Percentiles rank a stretch among this genome's conserved stretches.
These are phyloP conservation scores for Trichophyton verrucosum DNA, from an alignment of 2,329 filamentous ascomycete species.

Conservation along the genomic window DNA sequence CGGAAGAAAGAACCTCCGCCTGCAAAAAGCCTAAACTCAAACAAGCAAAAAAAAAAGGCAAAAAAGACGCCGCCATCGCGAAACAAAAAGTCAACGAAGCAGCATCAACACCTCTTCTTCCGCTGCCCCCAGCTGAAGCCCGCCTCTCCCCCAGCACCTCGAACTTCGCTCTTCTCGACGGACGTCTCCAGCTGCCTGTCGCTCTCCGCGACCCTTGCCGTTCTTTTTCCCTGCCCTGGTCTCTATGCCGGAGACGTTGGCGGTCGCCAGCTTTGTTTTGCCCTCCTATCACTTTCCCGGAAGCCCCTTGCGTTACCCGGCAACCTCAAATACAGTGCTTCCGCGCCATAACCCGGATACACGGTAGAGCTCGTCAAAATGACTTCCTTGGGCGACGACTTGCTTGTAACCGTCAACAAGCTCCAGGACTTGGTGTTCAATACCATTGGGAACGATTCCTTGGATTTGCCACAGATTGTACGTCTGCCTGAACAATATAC, in stretches of 20 bases:
- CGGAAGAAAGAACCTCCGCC: neutral
- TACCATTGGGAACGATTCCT: conserved; percentile 96
- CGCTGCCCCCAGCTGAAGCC: neutral
- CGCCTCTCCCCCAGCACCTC: neutral
- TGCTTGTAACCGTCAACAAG: conserved; percentile 93
- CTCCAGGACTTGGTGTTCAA: conserved; percentile 98
- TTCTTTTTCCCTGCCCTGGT: neutral
- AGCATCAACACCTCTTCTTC: neutral
- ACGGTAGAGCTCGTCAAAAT: conserved; percentile 38
- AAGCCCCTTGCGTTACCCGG: neutral
- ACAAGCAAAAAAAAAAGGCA: neutral
- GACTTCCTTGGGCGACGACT: conserved; percentile 90
- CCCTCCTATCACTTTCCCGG: neutral
- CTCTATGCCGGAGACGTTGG: neutral
- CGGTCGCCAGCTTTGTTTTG: neutral
- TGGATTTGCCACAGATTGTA: conserved; percentile 97
- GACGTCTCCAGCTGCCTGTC: neutral
- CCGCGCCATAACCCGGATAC: conserved; percentile 14
- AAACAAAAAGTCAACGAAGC: neutral
- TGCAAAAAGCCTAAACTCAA: neutral
- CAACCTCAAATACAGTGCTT: neutral
- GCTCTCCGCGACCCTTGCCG: neutral
- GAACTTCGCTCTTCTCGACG: neutral
- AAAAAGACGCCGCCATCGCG: neutral
- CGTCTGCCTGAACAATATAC: conserved; percentile 24